Evolutionary conservation across 139 green algal genomes (phyloP).

Genomic region (Nannochloris sp.): DNA sequence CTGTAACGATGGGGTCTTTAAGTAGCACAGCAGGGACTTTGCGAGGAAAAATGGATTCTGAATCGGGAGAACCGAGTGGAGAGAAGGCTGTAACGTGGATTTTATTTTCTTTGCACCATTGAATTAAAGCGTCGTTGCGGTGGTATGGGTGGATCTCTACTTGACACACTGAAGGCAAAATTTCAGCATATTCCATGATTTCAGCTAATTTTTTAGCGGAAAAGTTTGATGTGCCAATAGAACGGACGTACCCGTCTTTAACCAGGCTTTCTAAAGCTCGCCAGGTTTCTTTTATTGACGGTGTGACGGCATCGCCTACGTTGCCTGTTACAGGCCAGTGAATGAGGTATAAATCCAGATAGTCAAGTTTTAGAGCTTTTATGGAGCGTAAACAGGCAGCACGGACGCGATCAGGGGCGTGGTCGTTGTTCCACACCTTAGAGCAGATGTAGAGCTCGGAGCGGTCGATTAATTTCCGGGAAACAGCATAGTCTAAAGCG

Average conservation of each 20-base stretch:
- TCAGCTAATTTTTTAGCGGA: conserved; percentile 51
- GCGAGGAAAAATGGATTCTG: conserved; percentile 54
- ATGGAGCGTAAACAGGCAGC: conserved; percentile 41
- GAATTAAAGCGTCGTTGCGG: conserved; percentile 70
- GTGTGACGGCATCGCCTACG: conserved; percentile 44
- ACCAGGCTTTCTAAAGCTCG: conserved; percentile 47
- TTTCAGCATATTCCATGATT: conserved; percentile 41
- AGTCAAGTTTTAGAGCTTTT: conserved; percentile 64
- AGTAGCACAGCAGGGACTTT: conserved; percentile 45
- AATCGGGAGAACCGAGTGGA: conserved; percentile 79
- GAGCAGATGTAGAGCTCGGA: conserved; percentile 60
- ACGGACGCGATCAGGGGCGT: conserved; percentile 7
- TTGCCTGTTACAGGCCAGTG: conserved; percentile 54
- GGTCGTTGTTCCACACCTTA: conserved; percentile 57
- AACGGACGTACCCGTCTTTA: conserved; percentile 55
- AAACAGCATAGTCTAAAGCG: conserved; percentile 17
- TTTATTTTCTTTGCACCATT: conserved; percentile 14
- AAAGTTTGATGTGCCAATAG: conserved; percentile 84
- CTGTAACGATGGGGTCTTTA: conserved; percentile 50
- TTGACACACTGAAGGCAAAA: conserved; percentile 63
- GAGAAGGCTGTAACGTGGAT: conserved; percentile 91
- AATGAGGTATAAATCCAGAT: conserved; percentile 86
- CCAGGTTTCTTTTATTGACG: conserved; percentile 38
- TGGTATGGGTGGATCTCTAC: conserved; percentile 90
- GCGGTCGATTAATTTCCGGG: conserved; percentile 24